These are phyloP conservation scores for Apiotrichum veenhuisii DNA, from an alignment of 1,284 basidiomycete genomes.

Conservation along the genomic window DNA sequence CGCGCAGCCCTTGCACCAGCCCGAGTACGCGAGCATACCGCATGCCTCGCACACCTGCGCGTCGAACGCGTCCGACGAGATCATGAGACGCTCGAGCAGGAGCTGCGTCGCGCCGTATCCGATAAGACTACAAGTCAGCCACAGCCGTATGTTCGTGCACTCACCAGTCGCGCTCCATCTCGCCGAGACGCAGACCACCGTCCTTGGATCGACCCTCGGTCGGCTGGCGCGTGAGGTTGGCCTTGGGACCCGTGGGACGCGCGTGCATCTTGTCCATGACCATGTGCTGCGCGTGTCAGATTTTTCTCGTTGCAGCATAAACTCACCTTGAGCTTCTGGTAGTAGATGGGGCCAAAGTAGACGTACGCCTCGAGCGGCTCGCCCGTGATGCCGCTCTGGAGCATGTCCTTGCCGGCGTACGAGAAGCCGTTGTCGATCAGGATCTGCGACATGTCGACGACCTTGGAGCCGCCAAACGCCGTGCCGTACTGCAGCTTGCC, in stretches of 20 bases:
- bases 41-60: slow-evolving; percentile 94
- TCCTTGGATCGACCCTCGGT: slow-evolving; percentile 97
- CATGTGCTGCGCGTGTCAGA: slow-evolving; percentile 66
- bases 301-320: background rate
- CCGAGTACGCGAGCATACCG: slow-evolving; percentile 91
- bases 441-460: slow-evolving; percentile 97
- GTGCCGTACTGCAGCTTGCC: slow-evolving; percentile 57
- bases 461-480: slow-evolving; percentile 96
- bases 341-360: slow-evolving; percentile 98
- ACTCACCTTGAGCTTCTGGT: slow-evolving; percentile 60
- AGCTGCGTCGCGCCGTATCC: slow-evolving; percentile 96
- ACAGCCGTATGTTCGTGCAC: slow-evolving; percentile 14
- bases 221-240: slow-evolving; percentile 93
- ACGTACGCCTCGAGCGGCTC: slow-evolving; percentile 95
- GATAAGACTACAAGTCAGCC: slow-evolving; percentile 58
- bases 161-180: slow-evolving; percentile 94
- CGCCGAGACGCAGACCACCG: slow-evolving; percentile 92
- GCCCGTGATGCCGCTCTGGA: slow-evolving; percentile 96
- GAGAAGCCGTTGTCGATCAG: slow-evolving; percentile 94
- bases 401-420: slow-evolving; percentile 96
- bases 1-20: slow-evolving; percentile 92
- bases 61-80: slow-evolving; percentile 95
- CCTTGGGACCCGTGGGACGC: slow-evolving; percentile 90
- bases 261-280: slow-evolving; percentile 99
- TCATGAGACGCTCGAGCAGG: slow-evolving; percentile 93